Evolutionary conservation across 164 flowering plant species (phyloP).

Genomic region (Malania oleifera): DNA sequence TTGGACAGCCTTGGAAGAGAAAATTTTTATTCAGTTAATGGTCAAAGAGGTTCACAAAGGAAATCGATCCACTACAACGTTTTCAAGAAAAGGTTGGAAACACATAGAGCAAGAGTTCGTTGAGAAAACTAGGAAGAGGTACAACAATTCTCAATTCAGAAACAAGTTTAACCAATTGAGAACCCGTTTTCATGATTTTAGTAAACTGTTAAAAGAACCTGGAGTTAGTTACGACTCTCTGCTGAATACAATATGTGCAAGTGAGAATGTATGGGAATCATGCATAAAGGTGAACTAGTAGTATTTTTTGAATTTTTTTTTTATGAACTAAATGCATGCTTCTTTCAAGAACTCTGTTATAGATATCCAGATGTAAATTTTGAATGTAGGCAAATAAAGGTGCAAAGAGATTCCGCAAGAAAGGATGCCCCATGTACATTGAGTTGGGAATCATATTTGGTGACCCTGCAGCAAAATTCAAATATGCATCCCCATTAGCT

Average conservation of each 20-base stretch:
- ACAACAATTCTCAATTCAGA: slow-evolving; percentile 13
- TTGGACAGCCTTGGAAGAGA: slow-evolving; percentile 15
- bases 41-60: slow-evolving; percentile 12
- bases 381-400: slow-evolving; percentile 4
- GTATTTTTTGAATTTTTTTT: background rate
- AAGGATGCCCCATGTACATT: slow-evolving; percentile 7
- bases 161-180: slow-evolving; percentile 14
- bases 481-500: background rate
- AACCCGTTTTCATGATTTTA: slow-evolving; percentile 11
- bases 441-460: slow-evolving; percentile 8
- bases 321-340: background rate
- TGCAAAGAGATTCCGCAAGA: slow-evolving; percentile 11
- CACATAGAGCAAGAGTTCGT: slow-evolving; percentile 10
- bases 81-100: slow-evolving; percentile 13
- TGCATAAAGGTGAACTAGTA: slow-evolving; percentile 6
- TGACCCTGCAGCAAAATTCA: slow-evolving; percentile 1
- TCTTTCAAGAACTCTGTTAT: background rate
- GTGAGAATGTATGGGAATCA: slow-evolving; percentile 3
- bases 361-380: background rate
- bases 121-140: slow-evolving; percentile 11
- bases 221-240: slow-evolving; percentile 11
- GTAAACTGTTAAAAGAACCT: slow-evolving; percentile 5
- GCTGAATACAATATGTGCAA: slow-evolving; percentile 8
- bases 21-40: slow-evolving; percentile 10
- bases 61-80: slow-evolving; percentile 10